Base-by-base conservation (phyloP, 768 basidiomycete species). In the Dacryopinax spathularia region DNA sequence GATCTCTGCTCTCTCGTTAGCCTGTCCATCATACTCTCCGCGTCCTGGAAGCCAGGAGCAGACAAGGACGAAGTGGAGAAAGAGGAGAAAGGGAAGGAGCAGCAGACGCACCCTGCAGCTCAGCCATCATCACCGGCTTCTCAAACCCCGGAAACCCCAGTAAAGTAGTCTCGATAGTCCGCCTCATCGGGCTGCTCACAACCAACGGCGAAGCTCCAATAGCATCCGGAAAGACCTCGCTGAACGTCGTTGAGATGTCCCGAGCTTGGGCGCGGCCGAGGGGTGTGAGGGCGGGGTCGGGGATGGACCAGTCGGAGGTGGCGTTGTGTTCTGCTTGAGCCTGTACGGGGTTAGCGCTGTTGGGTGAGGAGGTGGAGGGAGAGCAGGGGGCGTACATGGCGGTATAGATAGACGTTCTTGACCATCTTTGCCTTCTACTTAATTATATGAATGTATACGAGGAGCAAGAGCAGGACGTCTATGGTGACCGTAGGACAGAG, bases 311-410 rank as follows among this genome's bases (percentile, higher is more conserved):
- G 48, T 56, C 18, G 9, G 48, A 56, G 25, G 48, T 56, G 48
- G 48, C 48, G 48, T 56, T 56, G 48, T 56, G 48, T 20, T 56
- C 48, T 56, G 48, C 48, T 56, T 56, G 48, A 13, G 48, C 48
- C 48, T 56, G 48, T 15, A 18, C 18, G 10, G 7, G 22, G 48
- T 56, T 29, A 56, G 48, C n/a, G n/a, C n/a, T n/a, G n/a, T n/a
- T 29, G 25, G 29, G 48, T 27, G 29, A 20, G 15, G 10, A 29
- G 48, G 48, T 13, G 10, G 18, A 13, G 20, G 29, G 10, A 29
- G 48, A 13, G 6, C 18, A 22, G 39, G 39, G 16, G 3, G 20
- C 48, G 48, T 20, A 56, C 48, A 56, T 56, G 48, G 29, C 48
- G 48, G 48, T 56, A 56, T 10, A 56, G 10, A 29, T 56, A 56